Percentiles rank a stretch among this genome's conserved stretches.
These are phyloP conservation scores for Salvia sclarea DNA, from an alignment of 305 asterid species.

Conservation along the genomic window DNA sequence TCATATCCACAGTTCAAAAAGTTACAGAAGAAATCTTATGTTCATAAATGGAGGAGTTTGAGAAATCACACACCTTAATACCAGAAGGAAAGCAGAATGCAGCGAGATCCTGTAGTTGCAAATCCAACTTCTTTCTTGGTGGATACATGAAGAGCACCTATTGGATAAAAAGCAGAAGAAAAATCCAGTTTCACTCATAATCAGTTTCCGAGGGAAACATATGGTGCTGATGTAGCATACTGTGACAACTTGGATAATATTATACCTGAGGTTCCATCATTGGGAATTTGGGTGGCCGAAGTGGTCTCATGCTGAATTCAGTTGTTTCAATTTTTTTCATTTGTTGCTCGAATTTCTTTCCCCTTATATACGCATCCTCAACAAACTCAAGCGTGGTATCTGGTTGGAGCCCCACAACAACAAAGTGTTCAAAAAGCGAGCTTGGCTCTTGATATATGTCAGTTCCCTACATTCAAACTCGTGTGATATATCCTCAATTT, in stretches of 20 bases:
- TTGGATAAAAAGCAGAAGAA: slow-evolving; percentile 27
- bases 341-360: slow-evolving; percentile 66
- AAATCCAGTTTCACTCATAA: too few species aligned
- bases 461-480: slow-evolving; percentile 61
- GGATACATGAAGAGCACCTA: slow-evolving; percentile 91
- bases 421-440: slow-evolving; percentile 81
- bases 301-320: slow-evolving; percentile 42
- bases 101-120: slow-evolving; percentile 79
- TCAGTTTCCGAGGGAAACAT: not conserved
- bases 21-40: slow-evolving; percentile 1
- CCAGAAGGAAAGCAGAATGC: slow-evolving; percentile 96
- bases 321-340: slow-evolving; percentile 44
- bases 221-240: slow-evolving; percentile 5
- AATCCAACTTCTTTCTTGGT: slow-evolving; percentile 69
- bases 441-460: slow-evolving; percentile 76
- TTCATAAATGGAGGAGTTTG: slow-evolving; percentile 20
- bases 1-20: not conserved
- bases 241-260: slow-evolving; percentile 6
- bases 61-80: slow-evolving; percentile 63
- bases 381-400: slow-evolving; percentile 76
- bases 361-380: slow-evolving; percentile 72
- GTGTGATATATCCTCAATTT: slow-evolving; percentile 30
- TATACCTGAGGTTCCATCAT: slow-evolving; percentile 79
- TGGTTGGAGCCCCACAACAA: slow-evolving; percentile 85
- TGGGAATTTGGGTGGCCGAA: slow-evolving; percentile 57